Conservation (phyloP, 208 protist species). For the Trypanosoma mega region DNA sequence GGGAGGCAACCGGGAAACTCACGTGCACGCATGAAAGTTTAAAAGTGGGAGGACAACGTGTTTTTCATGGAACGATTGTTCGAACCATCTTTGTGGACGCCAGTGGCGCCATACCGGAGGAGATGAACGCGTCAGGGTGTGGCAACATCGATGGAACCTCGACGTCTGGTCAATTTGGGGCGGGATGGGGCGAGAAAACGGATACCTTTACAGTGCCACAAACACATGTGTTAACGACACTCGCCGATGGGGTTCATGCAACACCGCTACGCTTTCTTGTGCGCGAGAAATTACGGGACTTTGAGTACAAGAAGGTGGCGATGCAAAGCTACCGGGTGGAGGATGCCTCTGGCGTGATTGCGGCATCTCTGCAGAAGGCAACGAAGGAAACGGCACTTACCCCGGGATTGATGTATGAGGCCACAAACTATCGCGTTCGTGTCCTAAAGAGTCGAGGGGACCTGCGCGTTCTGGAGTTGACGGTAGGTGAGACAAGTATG, state of each 20-base stretch:
- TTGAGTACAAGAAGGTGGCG: slow-evolving; percentile 53
- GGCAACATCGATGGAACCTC: neutral
- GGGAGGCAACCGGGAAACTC: slow-evolving; percentile 69
- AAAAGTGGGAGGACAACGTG: slow-evolving; percentile 48
- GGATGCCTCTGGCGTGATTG: slow-evolving; percentile 67
- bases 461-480: slow-evolving; percentile 70
- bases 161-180: too few relatives aligned
- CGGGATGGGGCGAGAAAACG: neutral
- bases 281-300: slow-evolving; percentile 52
- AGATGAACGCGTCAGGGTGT: neutral
- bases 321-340: slow-evolving; percentile 82
- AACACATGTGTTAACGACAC: slow-evolving; percentile 11
- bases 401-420: slow-evolving; percentile 56
- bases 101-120: slow-evolving; percentile 14
- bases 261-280: slow-evolving; percentile 53
- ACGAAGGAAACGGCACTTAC: slow-evolving; percentile 18
- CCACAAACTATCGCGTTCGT: slow-evolving; percentile 46
- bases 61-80: slow-evolving; percentile 66
- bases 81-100: slow-evolving; percentile 71
- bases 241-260: slow-evolving; percentile 8
- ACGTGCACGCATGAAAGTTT: slow-evolving; percentile 54
- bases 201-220: neutral
- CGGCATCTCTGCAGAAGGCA: slow-evolving; percentile 65
- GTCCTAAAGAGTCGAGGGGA: slow-evolving; percentile 54
- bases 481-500: slow-evolving; percentile 12